phyloP scores from a whole-genome alignment of 106 monocot species.

The Amphibolis antarctica region DNA sequence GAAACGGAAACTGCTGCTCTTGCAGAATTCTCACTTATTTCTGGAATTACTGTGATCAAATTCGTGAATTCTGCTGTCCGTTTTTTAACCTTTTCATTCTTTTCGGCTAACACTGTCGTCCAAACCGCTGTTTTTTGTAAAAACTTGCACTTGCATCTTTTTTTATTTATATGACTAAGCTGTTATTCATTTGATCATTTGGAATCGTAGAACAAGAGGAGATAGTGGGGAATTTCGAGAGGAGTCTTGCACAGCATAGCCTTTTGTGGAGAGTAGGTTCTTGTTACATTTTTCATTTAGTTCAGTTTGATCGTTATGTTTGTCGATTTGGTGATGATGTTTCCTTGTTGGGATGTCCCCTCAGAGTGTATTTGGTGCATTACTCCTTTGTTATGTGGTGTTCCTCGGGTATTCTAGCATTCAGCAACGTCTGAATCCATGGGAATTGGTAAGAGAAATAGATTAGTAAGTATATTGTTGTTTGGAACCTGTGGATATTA shows the following conservation, averaged over 20 bases:
- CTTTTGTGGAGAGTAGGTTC: constrained; percentile 13
- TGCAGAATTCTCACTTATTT: too few relatives aligned
- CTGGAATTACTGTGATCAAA: too few relatives aligned
- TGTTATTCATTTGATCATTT: background rate
- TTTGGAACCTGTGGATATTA: too few relatives aligned
- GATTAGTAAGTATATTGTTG: too few relatives aligned
- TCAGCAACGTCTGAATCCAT: constrained; percentile 64
- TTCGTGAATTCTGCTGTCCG: too few relatives aligned
- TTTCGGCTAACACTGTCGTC: too few relatives aligned
- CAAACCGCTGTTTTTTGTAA: too few relatives aligned
- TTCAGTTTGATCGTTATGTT: background rate
- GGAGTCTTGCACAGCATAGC: constrained; percentile 6
- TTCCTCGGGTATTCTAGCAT: constrained; percentile 54
- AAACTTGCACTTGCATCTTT: too few relatives aligned
- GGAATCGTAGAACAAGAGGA: constrained; percentile 23
- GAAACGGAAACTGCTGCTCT: background rate
- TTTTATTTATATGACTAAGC: background rate
- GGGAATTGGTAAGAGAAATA: constrained; percentile 56
- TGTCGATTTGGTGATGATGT: background rate
- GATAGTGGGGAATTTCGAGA: constrained; percentile 16
- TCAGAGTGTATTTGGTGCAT: constrained; percentile 50
- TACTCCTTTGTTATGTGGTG: constrained; percentile 47
- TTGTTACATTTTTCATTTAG: background rate
- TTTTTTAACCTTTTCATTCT: too few relatives aligned
- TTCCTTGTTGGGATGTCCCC: background rate